phyloP scores from a whole-genome alignment of 306 rosid genomes.

The Argentina anserina region DNA sequence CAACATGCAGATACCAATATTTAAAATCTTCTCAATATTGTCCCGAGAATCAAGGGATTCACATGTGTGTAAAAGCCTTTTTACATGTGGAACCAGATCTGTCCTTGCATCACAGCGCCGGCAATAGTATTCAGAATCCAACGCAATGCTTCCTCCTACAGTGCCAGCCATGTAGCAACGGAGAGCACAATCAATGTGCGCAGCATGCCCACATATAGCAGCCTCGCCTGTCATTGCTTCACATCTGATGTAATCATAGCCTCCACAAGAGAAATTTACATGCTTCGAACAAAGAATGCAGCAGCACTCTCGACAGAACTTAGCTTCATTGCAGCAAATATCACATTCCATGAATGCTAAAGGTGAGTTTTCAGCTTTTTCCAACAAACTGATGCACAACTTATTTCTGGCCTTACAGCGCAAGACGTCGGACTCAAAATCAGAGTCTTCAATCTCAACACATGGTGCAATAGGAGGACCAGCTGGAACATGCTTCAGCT shows the following conservation, averaged over 20 bases:
- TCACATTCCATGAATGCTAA: constrained; percentile 53
- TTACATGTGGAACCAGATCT: constrained; percentile 58
- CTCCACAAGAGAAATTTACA: constrained; percentile 44
- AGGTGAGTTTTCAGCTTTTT: constrained; percentile 29
- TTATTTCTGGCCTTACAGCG: constrained; percentile 68
- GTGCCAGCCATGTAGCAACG: constrained; percentile 66
- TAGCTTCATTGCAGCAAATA: constrained; percentile 68
- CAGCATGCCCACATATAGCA: constrained; percentile 66
- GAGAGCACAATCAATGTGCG: constrained; percentile 77
- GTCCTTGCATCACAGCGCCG: constrained; percentile 81
- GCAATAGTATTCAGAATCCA: constrained; percentile 73
- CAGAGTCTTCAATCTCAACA: constrained; percentile 41
- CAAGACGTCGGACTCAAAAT: constrained; percentile 18
- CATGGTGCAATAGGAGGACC: constrained; percentile 31
- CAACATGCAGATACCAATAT: constrained; percentile 62
- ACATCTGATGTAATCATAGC: constrained; percentile 72
- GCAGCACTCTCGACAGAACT: constrained; percentile 76
- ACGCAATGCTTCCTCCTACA: constrained; percentile 58
- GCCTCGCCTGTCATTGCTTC: constrained; percentile 31
- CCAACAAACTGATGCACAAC: constrained; percentile 46
- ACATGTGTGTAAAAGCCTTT: constrained; percentile 44
- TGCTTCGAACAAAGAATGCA: constrained; percentile 75
- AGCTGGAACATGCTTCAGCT: constrained; percentile 18
- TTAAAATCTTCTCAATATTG: constrained; percentile 53
- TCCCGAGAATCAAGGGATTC: constrained; percentile 45